These are phyloP conservation scores for Zea luxurians DNA, from an alignment of 176 grass and related monocot genomes.

Conservation along the genomic window DNA sequence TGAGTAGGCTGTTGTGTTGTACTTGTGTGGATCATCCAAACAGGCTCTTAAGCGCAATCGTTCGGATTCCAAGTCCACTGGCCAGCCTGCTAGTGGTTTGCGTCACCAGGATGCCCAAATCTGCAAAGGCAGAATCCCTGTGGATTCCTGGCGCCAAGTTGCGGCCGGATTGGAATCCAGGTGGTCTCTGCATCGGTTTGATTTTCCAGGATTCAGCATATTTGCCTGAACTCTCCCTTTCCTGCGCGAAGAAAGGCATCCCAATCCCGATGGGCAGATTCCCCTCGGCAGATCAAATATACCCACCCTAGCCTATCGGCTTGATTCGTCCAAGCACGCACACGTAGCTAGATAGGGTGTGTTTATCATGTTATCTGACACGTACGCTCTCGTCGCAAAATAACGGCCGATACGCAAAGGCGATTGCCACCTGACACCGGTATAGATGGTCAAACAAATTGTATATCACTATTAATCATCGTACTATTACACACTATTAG, in stretches of 20 bases:
- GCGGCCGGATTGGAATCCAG: constrained; percentile 32
- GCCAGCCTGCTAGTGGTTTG: too few species aligned
- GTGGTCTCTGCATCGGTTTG: constrained; percentile 31
- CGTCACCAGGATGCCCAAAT: constrained; percentile 40
- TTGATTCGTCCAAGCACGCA: neutral
- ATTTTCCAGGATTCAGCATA: constrained; percentile 31
- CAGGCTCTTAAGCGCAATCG: too few species aligned
- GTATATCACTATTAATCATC: too few species aligned
- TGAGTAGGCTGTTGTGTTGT: too few species aligned
- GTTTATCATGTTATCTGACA: too few species aligned
- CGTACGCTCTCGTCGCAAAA: too few species aligned
- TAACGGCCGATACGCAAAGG: too few species aligned
- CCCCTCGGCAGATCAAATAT: constrained; percentile 20
- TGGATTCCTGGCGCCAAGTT: constrained; percentile 39
- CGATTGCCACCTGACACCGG: too few species aligned
- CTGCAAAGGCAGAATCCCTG: constrained; percentile 16
- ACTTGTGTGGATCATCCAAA: too few species aligned
- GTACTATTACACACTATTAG: too few species aligned
- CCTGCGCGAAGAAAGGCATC: constrained; percentile 2
- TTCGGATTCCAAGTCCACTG: neutral
- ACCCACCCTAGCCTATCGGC: constrained; percentile 23
- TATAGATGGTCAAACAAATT: too few species aligned
- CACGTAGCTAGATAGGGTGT: neutral
- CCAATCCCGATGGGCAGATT: constrained; percentile 18
- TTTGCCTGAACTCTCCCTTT: constrained; percentile 19